phyloP scores from a whole-genome alignment of 352 stramenopile genomes.

The Pythium graminicola region DNA sequence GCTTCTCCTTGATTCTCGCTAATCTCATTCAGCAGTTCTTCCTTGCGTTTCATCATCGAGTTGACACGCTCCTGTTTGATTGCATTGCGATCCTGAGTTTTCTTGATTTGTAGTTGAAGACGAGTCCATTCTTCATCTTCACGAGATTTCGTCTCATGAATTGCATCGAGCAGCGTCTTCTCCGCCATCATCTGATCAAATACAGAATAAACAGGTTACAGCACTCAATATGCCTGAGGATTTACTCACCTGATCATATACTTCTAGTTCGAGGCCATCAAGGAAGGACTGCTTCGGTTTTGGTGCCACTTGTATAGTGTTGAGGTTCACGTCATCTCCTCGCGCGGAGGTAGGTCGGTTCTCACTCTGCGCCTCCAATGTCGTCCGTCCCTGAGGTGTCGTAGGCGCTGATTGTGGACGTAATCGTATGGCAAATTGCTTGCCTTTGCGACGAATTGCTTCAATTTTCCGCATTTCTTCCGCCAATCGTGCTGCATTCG shows the following conservation, averaged over 20 bases:
- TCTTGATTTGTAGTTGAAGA: constrained; percentile 16
- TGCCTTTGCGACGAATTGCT: constrained; percentile 18
- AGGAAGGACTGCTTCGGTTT: neutral
- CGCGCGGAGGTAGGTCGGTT: no score
- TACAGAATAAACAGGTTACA: neutral
- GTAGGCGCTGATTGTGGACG: constrained; percentile 22
- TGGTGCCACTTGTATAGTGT: neutral
- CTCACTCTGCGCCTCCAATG: neutral
- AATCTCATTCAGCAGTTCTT: constrained; percentile 20
- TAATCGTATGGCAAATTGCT: constrained; percentile 23
- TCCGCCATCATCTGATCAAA: constrained; percentile 13
- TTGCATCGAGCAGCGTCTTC: constrained; percentile 6
- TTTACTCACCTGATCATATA: constrained; percentile 9
- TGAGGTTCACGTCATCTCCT: no score
- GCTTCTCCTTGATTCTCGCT: constrained; percentile 33
- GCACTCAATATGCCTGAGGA: neutral
- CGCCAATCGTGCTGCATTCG: constrained; percentile 14
- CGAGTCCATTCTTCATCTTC: constrained; percentile 10
- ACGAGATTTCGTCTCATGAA: neutral
- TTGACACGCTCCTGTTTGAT: constrained; percentile 12
- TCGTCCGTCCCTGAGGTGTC: neutral
- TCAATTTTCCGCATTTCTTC: constrained; percentile 28
- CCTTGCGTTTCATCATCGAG: constrained; percentile 2
- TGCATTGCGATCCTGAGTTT: constrained; percentile 8
- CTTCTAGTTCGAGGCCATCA: constrained; percentile 11